Base-by-base conservation (phyloP, 257 asterid genomes). In the Lycium barbarum region DNA sequence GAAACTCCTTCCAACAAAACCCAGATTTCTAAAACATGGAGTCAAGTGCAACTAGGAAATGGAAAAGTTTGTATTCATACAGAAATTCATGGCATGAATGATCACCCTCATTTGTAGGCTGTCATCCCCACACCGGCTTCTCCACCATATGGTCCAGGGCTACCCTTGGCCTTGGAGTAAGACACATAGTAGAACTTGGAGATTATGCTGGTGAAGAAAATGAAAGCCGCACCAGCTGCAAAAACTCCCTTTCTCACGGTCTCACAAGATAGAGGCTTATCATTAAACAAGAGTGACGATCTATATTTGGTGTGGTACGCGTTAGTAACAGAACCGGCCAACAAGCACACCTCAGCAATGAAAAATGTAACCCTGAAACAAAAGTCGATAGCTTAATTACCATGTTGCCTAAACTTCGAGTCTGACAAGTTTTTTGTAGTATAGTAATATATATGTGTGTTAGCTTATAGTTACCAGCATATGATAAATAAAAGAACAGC, bases 201-300 rank as follows among this genome's bases (percentile, higher is more conserved):
- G 58, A 89, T 72, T 67, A 90, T 84, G 51, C 85, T 86, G 0
- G 91, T 90, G 68, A 90, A 86, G 72, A 89, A 62, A 38, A 86
- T 58, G 82, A 88, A 90, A 17, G 92, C 87, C 0, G 93, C 93
- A 11, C 93, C 91, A 3, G 93, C 91, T 22, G 88, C 93, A 68
- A 88, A 90, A 33, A 88, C 90, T 15, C 93, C 91, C 80, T 87
- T 90, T 53, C 91, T 87, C 84, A 84, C 83, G 2, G 90, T 90
- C 83, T 88, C 90, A 79, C 93, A 90, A 33, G 91, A 90, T 1
- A 86, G 88, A 5, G 88, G 88, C 20, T 40, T 51, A 3, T 90
- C 88, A 5, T 80, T 84, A 83, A 45, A 62, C 59, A 82, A 14
- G 79, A 82, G 22, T 10, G 83, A 49, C 2, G 91, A 84, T 70